Evolutionary conservation across 1,284 basidiomycete species (phyloP).

Genomic region (Sutorius eximius): DNA sequence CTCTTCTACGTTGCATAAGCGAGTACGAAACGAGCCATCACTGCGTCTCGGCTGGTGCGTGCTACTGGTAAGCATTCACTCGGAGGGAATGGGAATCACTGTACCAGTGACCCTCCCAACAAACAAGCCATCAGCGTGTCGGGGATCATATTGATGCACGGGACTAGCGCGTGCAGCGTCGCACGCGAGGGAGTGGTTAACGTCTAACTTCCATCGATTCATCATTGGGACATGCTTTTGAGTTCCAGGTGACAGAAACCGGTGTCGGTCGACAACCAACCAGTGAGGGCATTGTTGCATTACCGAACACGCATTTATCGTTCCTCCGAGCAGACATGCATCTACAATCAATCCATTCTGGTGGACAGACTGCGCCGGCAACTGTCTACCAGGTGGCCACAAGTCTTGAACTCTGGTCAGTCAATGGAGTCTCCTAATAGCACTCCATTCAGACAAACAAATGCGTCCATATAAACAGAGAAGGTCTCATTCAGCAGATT

Average conservation of each 20-base stretch:
- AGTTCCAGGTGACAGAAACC: not conserved
- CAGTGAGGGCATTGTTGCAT: not conserved
- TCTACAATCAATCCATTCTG: not conserved
- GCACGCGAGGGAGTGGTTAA: not conserved
- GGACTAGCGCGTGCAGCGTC: not conserved
- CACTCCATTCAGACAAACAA: not conserved
- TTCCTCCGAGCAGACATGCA: too few relatives aligned
- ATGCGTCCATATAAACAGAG: not conserved
- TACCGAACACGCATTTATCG: too few relatives aligned
- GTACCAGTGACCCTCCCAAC: too few relatives aligned
- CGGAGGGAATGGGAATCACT: too few relatives aligned
- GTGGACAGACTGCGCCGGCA: too few relatives aligned
- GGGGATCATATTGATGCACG: too few relatives aligned
- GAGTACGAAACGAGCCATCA: not conserved
- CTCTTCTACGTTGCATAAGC: not conserved
- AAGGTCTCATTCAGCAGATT: constrained; percentile 5
- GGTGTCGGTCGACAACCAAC: not conserved
- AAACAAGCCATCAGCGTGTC: not conserved
- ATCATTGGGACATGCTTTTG: not conserved
- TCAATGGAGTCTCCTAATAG: too few relatives aligned
- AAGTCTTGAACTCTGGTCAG: too few relatives aligned
- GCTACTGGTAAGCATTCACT: too few relatives aligned
- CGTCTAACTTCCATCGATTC: not conserved
- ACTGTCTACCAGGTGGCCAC: too few relatives aligned
- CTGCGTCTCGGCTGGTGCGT: not conserved